These are phyloP conservation scores for Capsella bursapastoris DNA, from an alignment of 345 rosid species.

Conservation along the genomic window DNA sequence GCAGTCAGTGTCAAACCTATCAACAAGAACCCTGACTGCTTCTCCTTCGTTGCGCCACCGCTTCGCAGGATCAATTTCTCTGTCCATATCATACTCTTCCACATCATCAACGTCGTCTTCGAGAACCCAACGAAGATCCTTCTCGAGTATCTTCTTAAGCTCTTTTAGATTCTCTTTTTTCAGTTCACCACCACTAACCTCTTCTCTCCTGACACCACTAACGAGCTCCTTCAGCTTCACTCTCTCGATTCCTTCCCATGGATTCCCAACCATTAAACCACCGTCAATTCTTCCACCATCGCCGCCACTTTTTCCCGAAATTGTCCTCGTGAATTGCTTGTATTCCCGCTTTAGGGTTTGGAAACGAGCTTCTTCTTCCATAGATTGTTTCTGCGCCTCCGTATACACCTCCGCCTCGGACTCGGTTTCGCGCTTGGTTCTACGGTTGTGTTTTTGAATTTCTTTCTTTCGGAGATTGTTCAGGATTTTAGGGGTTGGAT, in stretches of 20 bases:
- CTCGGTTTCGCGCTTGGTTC: conserved; percentile 47
- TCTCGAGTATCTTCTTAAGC: conserved; percentile 70
- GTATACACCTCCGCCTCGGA: conserved; percentile 50
- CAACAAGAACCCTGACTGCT: conserved; percentile 70
- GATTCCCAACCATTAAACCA: conserved; percentile 63
- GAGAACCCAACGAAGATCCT: conserved; percentile 79
- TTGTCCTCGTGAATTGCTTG: conserved; percentile 59
- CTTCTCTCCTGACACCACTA: conserved; percentile 47
- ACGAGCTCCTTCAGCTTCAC: conserved; percentile 64
- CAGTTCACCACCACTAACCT: conserved; percentile 50
- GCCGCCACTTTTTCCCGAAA: conserved; percentile 35
- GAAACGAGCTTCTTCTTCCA: conserved; percentile 61
- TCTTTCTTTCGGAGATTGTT: conserved; percentile 74
- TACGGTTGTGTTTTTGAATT: conserved; percentile 80
- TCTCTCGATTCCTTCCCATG: conserved; percentile 87
- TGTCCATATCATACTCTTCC: conserved; percentile 44
- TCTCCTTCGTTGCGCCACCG: conserved; percentile 73
- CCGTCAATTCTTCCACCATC: not conserved
- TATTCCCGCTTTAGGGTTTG: conserved; percentile 62
- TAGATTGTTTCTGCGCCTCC: conserved; percentile 51
- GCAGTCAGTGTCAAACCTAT: conserved; percentile 48
- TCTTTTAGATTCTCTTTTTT: conserved; percentile 66
- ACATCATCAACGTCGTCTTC: conserved; percentile 78
- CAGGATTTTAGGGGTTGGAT: conserved; percentile 76
- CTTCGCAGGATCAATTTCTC: conserved; percentile 52